Evolutionary conservation across 257 asterid species (phyloP).

Genomic region (Capsicum chinense): DNA sequence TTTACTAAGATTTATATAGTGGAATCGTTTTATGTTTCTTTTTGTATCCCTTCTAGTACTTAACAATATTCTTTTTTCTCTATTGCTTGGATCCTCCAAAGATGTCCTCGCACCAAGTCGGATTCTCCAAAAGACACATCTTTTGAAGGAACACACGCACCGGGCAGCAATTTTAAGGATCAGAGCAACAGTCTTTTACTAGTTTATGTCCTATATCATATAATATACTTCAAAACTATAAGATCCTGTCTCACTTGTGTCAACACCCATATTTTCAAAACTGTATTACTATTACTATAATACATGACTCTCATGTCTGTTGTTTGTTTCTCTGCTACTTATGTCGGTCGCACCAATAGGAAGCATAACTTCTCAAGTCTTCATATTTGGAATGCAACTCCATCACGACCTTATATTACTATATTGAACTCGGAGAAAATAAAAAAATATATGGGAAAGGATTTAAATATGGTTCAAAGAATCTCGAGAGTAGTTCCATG

Average conservation of each 20-base stretch:
- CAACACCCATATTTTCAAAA: conserved; percentile 7
- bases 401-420: neutral
- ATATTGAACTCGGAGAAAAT: neutral
- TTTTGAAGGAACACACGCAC: neutral
- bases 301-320: neutral
- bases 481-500: neutral
- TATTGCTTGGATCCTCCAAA: neutral
- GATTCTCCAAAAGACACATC: neutral
- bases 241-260: conserved; percentile 1
- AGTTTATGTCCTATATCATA: neutral
- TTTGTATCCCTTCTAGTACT: neutral
- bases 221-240: neutral
- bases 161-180: neutral
- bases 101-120: neutral
- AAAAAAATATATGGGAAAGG: neutral
- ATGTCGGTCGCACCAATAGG: neutral
- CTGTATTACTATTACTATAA: neutral
- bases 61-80: neutral
- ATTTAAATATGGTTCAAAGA: neutral
- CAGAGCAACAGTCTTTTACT: neutral
- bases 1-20: neutral
- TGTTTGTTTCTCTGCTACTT: neutral
- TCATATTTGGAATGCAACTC: neutral
- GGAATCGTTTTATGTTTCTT: neutral
- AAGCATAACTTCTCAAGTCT: neutral